Base-by-base conservation (phyloP, 306 rosid species). In the Ormosia semicastrata region DNA sequence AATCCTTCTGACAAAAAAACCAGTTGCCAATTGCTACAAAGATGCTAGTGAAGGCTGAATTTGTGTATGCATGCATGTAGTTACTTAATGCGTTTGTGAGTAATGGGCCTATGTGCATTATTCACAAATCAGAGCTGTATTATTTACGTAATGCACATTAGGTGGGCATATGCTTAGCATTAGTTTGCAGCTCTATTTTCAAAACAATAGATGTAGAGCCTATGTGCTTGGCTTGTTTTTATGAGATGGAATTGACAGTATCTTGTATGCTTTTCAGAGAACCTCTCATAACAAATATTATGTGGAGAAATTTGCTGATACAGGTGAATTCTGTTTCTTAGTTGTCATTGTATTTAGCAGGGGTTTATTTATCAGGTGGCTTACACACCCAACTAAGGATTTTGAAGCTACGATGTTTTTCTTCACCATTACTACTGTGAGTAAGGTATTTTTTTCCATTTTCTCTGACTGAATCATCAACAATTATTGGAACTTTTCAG, bases 261-360 rank as follows among this genome's bases (percentile, higher is more conserved):
- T 71, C 56, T 76, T 69, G 33, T 70, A 0, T 75, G 34, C 78
- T 84, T 80, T 82, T 70, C 95, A 96, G 99, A 69, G 97, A 94
- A 82, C 98, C 98, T 57, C 99, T 96, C 13, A 92, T 96, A 71
- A 96, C 99, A 73, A 88, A 92, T 81, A 84, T 91, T 52, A 96
- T 96, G 99, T 96, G 99, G 99, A 91, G 99, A 85, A 96, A 96
- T 83, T 86, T 96, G 86, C 84, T 94, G 86, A 71, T 96, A 76
- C 99, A 96, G 97, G 99, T 94, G 78, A 66, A 11, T 65, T 10
- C n/a, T 30, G 37, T 17, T 80, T 64, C 65, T 81, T 56, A 77
- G 4, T 80, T 65, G 33, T 49, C 29, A 29, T 76, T 50, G 15
- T 81, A 72, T 34, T 80, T 60, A 24, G 36, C 40, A 13, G 53